These are phyloP conservation scores for Prosopis cineraria DNA, from an alignment of 306 rosid genomes.

Conservation along the genomic window DNA sequence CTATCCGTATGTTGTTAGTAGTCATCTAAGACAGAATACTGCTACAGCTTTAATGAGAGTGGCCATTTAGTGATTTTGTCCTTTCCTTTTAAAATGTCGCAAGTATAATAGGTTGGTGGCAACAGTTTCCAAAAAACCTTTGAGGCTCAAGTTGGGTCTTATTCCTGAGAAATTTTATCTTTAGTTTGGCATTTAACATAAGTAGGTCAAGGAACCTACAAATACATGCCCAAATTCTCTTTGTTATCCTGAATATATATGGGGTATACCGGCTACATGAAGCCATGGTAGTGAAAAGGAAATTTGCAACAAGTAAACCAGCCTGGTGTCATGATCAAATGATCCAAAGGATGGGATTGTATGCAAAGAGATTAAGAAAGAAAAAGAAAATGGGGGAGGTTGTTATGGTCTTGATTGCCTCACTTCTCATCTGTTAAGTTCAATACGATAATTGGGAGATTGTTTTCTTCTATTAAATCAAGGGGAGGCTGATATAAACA, in stretches of 20 bases:
- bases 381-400: background rate
- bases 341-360: background rate
- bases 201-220: background rate
- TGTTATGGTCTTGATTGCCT: background rate
- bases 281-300: background rate
- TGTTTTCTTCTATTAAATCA: background rate
- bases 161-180: slow-evolving; percentile 8
- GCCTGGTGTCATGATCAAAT: background rate
- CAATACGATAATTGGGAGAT: background rate
- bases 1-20: background rate
- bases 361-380: background rate
- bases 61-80: slow-evolving; percentile 8
- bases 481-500: background rate
- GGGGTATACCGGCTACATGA: background rate
- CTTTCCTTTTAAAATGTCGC: background rate
- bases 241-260: background rate
- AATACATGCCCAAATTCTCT: background rate
- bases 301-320: background rate
- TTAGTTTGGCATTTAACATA: background rate
- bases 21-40: slow-evolving; percentile 7
- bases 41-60: background rate
- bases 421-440: background rate
- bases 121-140: background rate
- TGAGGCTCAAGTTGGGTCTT: background rate
- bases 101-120: background rate